Conservation (phyloP, 331 rosid genomes). For the Spiraea crenata region DNA sequence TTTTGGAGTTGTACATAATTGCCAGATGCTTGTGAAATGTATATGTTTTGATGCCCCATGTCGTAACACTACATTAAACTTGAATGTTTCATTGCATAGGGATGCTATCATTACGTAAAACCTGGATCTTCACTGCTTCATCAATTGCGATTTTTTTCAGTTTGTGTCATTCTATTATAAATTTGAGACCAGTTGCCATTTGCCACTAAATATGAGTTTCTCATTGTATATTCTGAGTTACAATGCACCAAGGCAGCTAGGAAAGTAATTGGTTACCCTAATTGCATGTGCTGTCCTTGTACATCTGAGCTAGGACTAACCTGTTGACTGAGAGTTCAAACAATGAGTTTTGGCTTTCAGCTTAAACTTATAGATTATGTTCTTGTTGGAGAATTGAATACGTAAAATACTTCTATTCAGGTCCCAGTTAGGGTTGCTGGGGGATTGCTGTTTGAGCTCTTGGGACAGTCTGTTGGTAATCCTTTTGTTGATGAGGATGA, state of each 20-base stretch:
- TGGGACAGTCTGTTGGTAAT: slow-evolving; percentile 94
- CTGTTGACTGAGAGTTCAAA: not conserved
- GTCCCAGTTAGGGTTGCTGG: slow-evolving; percentile 98
- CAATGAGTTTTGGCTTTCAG: slow-evolving; percentile 11
- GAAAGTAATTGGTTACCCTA: not conserved
- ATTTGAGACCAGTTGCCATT: no score
- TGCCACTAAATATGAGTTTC: no score
- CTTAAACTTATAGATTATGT: not conserved
- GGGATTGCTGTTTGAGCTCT: slow-evolving; percentile 86
- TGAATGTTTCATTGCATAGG: no score
- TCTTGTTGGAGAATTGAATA: not conserved
- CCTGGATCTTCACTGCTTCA: no score
- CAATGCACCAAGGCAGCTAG: not conserved
- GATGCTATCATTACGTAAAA: no score
- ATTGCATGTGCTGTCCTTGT: not conserved
- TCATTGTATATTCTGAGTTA: no score
- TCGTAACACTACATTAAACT: no score
- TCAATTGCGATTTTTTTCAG: no score
- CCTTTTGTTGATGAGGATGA: slow-evolving; percentile 85
- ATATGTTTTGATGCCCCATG: no score
- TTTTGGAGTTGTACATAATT: not conserved
- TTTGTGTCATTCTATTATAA: no score
- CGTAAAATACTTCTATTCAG: slow-evolving; percentile 39
- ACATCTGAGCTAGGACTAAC: not conserved
- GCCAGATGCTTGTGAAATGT: no score